Evolutionary conservation across 2,329 filamentous ascomycete genomes (phyloP).

Genomic region (Elsinoe fawcettii): DNA sequence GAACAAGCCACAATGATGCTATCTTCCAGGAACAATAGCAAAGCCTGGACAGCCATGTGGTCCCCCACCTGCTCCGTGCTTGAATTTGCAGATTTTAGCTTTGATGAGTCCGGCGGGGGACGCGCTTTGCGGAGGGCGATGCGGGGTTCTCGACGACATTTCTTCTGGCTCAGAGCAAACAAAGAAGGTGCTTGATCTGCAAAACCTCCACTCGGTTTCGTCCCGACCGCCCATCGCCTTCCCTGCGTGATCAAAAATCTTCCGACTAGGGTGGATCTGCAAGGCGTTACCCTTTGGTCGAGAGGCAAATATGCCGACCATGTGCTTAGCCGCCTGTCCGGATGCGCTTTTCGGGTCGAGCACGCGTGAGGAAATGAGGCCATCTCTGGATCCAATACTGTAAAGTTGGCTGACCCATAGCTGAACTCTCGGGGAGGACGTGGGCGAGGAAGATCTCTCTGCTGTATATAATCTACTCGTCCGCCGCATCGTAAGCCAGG

Average conservation of each 20-base stretch:
- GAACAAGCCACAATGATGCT: conserved; percentile 11
- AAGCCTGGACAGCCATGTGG: conserved; percentile 12
- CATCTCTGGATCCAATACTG: conserved; percentile 1
- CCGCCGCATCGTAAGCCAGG: not conserved
- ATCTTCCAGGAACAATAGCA: not conserved
- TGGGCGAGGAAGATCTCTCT: not conserved
- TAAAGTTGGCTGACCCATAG: not conserved
- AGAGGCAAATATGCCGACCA: conserved; percentile 11
- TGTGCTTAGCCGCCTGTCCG: not conserved
- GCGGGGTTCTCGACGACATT: not conserved
- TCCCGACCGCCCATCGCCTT: not conserved
- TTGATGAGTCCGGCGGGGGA: conserved; percentile 8
- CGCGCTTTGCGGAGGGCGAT: conserved; percentile 5
- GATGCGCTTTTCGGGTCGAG: not conserved
- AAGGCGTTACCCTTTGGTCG: not conserved
- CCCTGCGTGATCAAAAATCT: conserved; percentile 1
- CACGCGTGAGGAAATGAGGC: conserved; percentile 6
- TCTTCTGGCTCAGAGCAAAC: not conserved
- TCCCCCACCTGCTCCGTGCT: conserved; percentile 6
- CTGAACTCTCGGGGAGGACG: not conserved
- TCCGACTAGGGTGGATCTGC: conserved; percentile 3
- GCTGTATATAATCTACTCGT: not conserved
- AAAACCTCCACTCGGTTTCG: conserved; percentile 7
- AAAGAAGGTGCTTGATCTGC: conserved; percentile 13
- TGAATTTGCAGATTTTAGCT: not conserved